Evolutionary conservation across 2,329 filamentous ascomycete species (phyloP).

Genomic region (Cladophialophora yegresii): DNA sequence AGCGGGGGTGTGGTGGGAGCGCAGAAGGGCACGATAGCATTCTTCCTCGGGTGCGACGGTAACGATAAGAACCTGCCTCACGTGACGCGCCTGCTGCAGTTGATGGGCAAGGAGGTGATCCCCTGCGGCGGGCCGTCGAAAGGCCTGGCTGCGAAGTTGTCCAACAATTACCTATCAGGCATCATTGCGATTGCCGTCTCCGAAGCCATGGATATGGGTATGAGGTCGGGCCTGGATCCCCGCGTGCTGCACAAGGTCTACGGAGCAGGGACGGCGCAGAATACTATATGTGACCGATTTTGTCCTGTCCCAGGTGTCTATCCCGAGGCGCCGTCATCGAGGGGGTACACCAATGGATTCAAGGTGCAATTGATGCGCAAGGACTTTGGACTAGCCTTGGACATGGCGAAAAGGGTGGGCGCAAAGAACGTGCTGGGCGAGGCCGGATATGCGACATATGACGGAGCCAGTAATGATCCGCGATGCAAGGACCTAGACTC

Average conservation of each 20-base stretch:
- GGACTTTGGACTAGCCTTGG: constrained; percentile 58
- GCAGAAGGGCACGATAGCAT: constrained; percentile 54
- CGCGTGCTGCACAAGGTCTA: constrained; percentile 56
- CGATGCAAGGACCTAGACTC: constrained; percentile 58
- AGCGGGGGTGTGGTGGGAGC: constrained; percentile 57
- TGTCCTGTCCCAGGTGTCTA: constrained; percentile 56
- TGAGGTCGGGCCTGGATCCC: constrained; percentile 59
- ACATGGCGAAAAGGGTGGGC: constrained; percentile 57
- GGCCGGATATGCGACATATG: constrained; percentile 55
- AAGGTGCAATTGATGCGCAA: constrained; percentile 63
- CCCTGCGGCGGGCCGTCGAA: constrained; percentile 59
- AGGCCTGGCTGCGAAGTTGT: constrained; percentile 61
- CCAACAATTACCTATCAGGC: constrained; percentile 63
- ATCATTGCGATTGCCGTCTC: constrained; percentile 61
- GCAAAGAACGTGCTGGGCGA: constrained; percentile 54
- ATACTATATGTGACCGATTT: constrained; percentile 55
- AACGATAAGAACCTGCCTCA: constrained; percentile 50
- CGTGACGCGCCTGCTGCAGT: constrained; percentile 49
- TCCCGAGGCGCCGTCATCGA: constrained; percentile 51
- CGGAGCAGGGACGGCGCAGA: constrained; percentile 55
- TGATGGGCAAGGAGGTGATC: constrained; percentile 58
- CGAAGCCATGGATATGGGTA: constrained; percentile 64
- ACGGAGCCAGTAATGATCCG: constrained; percentile 54
- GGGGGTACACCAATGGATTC: constrained; percentile 58
- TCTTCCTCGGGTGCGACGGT: constrained; percentile 56